These are phyloP conservation scores for Lumnitzera racemosa DNA, from an alignment of 345 rosid genomes.

Conservation along the genomic window DNA sequence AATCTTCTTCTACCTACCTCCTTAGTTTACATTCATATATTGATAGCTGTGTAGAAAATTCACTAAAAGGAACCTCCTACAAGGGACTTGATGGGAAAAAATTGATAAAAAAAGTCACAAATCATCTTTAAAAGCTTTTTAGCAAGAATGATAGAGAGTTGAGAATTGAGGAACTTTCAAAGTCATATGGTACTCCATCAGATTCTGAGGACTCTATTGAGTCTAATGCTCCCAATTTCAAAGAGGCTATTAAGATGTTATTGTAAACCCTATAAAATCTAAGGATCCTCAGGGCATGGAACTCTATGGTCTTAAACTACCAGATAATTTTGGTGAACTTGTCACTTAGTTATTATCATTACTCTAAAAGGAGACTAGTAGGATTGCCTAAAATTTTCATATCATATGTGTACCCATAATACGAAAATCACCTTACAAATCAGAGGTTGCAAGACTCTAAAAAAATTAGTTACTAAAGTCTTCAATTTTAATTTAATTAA, in stretches of 20 bases:
- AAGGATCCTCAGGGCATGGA: slow-evolving; percentile 59
- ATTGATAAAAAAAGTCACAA: no score
- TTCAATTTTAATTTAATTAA: no score
- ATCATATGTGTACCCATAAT: no score
- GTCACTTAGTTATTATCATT: slow-evolving; percentile 44
- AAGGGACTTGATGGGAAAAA: slow-evolving; percentile 58
- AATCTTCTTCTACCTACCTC: slow-evolving; percentile 17
- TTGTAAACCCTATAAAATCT: slow-evolving; percentile 42
- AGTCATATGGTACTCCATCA: slow-evolving; percentile 35
- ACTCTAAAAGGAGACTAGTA: no score
- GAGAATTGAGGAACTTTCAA: slow-evolving; percentile 34
- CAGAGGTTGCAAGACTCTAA: no score
- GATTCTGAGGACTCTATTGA: slow-evolving; percentile 60
- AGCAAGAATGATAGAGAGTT: slow-evolving; percentile 43
- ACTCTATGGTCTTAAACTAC: slow-evolving; percentile 65
- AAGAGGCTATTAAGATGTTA: slow-evolving; percentile 55
- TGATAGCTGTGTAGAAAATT: slow-evolving; percentile 17
- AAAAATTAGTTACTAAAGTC: no score
- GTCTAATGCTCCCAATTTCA: slow-evolving; percentile 35
- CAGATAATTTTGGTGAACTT: slow-evolving; percentile 85
- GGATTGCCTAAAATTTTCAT: no score
- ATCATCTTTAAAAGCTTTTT: slow-evolving; percentile 55
- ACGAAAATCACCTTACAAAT: no score
- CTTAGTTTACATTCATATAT: slow-evolving; percentile 22
- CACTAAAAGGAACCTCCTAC: slow-evolving; percentile 14